Conservation (phyloP, 352 stramenopile species). For the Globisporangium okanoganense region DNA sequence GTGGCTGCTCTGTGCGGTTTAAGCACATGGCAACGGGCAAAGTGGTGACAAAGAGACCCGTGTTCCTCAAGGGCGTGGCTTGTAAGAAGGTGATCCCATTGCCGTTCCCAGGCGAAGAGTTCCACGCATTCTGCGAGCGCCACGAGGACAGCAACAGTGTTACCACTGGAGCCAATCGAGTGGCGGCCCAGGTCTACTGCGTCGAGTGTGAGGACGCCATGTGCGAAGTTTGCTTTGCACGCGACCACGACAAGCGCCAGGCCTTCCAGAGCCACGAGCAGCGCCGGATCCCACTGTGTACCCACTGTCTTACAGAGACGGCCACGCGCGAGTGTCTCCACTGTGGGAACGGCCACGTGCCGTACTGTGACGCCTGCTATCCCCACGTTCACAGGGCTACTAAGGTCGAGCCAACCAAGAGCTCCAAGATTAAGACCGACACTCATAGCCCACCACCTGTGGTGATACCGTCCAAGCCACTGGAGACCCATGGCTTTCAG, state of each 20-base stretch:
- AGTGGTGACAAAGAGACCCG: slow-evolving; percentile 26
- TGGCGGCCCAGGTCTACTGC: slow-evolving; percentile 54
- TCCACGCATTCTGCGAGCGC: slow-evolving; percentile 56
- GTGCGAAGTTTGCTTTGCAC: slow-evolving; percentile 55
- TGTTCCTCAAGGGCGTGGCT: slow-evolving; percentile 51
- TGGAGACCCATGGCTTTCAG: slow-evolving; percentile 32
- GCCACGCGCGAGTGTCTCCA: slow-evolving; percentile 60
- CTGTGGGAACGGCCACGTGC: slow-evolving; percentile 59
- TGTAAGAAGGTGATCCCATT: slow-evolving; percentile 53
- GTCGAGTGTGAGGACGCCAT: slow-evolving; percentile 68
- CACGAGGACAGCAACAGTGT: slow-evolving; percentile 39
- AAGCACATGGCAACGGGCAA: slow-evolving; percentile 38
- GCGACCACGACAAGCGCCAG: slow-evolving; percentile 50
- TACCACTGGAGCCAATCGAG: slow-evolving; percentile 6
- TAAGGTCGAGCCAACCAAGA: not conserved
- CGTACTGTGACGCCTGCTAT: slow-evolving; percentile 70
- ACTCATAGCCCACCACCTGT: not conserved
- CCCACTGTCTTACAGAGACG: slow-evolving; percentile 47
- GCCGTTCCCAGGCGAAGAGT: slow-evolving; percentile 68
- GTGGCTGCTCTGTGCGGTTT: slow-evolving; percentile 33
- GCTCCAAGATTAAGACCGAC: not conserved
- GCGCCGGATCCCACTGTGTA: slow-evolving; percentile 38
- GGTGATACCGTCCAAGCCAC: not conserved
- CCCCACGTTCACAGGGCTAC: slow-evolving; percentile 37
- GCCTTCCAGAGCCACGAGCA: slow-evolving; percentile 42